Conservation (phyloP, 495 filamentous ascomycete genomes). For the Trichoderma erinaceum region DNA sequence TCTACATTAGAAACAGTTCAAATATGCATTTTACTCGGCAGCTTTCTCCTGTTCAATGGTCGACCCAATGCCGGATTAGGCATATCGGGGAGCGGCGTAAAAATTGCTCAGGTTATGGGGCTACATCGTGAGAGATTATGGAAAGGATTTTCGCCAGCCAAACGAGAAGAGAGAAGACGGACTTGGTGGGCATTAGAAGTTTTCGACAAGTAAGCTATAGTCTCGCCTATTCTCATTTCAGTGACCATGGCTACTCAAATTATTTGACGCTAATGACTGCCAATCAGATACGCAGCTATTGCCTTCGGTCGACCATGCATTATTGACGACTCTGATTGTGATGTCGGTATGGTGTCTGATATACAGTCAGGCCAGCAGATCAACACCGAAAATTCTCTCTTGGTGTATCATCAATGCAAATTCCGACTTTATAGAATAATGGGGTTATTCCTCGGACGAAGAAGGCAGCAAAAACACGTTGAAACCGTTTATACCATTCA, state of each 20-base stretch:
- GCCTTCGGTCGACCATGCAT: not conserved
- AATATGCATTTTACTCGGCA: not conserved
- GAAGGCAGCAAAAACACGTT: not conserved
- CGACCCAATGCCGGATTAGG: not conserved
- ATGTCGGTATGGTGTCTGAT: not conserved
- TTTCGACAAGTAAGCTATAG: not conserved
- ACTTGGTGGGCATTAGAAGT: not conserved
- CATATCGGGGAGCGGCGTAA: not conserved
- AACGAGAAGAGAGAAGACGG: not conserved
- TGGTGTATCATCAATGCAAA: not conserved
- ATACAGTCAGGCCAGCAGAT: not conserved
- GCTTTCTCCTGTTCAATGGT: not conserved
- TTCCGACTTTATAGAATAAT: not conserved
- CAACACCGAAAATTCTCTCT: not conserved
- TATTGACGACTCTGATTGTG: not conserved
- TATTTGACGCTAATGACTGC: not conserved
- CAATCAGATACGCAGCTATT: not conserved
- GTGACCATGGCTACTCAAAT: not conserved
- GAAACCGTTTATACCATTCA: not conserved
- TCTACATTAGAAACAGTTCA: not conserved
- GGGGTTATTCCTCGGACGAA: not conserved
- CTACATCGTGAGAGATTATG: not conserved
- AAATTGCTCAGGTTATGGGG: not conserved
- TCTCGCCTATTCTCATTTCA: not conserved
- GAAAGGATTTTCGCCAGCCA: not conserved